Percentiles rank a stretch among this genome's conserved stretches.
Evolutionary conservation across 805 yeast genomes (phyloP).

Genomic region (Geotrichum ghanense): DNA sequence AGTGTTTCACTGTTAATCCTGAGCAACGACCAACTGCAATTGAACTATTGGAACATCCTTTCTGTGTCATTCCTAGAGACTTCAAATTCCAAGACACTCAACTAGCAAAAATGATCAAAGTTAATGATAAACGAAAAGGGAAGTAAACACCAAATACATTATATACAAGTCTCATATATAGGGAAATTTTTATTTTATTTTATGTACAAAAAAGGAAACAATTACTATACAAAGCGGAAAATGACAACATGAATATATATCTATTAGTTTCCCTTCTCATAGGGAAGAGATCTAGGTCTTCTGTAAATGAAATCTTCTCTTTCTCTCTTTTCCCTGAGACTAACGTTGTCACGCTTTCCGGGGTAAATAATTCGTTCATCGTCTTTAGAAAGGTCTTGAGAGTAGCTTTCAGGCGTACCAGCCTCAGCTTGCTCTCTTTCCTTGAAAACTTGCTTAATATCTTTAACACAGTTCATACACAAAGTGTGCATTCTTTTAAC

Average conservation of each 20-base stretch:
- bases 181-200: too few relatives aligned
- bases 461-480: conserved; percentile 86
- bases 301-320: conserved; percentile 45
- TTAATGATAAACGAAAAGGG: conserved; percentile 21
- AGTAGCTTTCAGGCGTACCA: conserved; percentile 9
- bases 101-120: not conserved
- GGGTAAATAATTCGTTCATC: conserved; percentile 66
- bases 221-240: too few relatives aligned
- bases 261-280: conserved; percentile 20
- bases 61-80: conserved; percentile 25
- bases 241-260: too few relatives aligned
- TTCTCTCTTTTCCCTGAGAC: conserved; percentile 35
- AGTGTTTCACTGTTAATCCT: conserved; percentile 71
- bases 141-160: conserved; percentile 2
- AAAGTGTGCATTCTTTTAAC: conserved; percentile 80
- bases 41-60: conserved; percentile 42
- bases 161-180: too few relatives aligned
- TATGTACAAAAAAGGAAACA: too few relatives aligned
- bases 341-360: conserved; percentile 43
- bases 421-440: conserved; percentile 12
- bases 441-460: conserved; percentile 68
- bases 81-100: not conserved
- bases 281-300: conserved; percentile 46
- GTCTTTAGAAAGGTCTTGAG: conserved; percentile 34
- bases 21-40: conserved; percentile 82